Evolutionary conservation across 257 asterid species (phyloP), one percentile per base, ranked within the genome.

Genomic region (Jacaranda mimosifolia): DNA sequence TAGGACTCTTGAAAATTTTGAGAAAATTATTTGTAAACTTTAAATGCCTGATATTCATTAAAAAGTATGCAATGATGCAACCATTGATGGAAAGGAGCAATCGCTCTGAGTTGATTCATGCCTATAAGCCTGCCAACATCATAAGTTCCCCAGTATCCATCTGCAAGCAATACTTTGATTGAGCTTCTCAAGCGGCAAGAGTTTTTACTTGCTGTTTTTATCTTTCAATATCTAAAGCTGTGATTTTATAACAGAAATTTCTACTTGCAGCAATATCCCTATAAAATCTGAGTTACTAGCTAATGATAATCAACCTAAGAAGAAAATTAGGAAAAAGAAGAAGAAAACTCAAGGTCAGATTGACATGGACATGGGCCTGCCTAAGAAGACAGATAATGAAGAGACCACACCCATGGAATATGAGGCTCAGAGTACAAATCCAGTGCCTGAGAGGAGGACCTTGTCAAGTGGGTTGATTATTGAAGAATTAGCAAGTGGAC

Each of bases 381-480:
- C 76, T 51, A 64, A 63, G 63, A 64, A 65, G 74, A 68, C 81
- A 68, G 87, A 56, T 53, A 76, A 75, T 78, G 85, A 70, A 70
- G 82, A 76, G 57, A 73, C 32, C 32, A 77, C 69, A 36, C 63
- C 73, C 10, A 9, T n/a, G 75, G 60, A 79, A 63, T 13, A 45
- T 70, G 87, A 76, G 78, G 81, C 51, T 74, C 73, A 77, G 83
- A 66, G 67, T 68, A 19, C 21, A 59, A 51, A 81, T 59, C 78
- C 64, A 6, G 73, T 3, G 35, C 72, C 87, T 74, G 57, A 76
- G 26, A 76, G 32, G 71, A 86, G 78, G 85, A 87, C 92, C 72
- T 89, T 94, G 55, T 86, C 92, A 45, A 92, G 85, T 81, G 99
- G 97, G 56, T 82, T 92, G 88, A 80, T 81, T 43, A 89, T 94